Evolutionary conservation across 2,329 filamentous ascomycete species (phyloP).

Genomic region (Fusarium torreyae): DNA sequence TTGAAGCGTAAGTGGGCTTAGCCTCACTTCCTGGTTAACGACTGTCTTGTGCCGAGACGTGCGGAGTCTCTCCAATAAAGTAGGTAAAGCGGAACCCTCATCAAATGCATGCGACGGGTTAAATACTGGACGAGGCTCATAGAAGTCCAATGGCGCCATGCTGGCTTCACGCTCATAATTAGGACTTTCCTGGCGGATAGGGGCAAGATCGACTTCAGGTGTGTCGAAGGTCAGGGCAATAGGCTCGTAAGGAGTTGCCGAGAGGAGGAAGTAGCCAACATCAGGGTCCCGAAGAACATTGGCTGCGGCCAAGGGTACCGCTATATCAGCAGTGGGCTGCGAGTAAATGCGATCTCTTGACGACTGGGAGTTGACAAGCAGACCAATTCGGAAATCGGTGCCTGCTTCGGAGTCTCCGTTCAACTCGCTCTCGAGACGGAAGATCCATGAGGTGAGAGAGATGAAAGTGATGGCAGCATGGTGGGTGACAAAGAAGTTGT

Average conservation of each 20-base stretch:
- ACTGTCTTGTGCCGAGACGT: slow-evolving; percentile 73
- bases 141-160: slow-evolving; percentile 65
- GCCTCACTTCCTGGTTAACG: slow-evolving; percentile 76
- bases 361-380: slow-evolving; percentile 72
- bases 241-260: slow-evolving; percentile 71
- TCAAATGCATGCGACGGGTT: slow-evolving; percentile 74
- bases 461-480: slow-evolving; percentile 72
- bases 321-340: slow-evolving; percentile 63
- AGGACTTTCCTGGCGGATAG: slow-evolving; percentile 61
- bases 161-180: slow-evolving; percentile 60
- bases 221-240: slow-evolving; percentile 72
- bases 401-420: slow-evolving; percentile 69
- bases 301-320: slow-evolving; percentile 67
- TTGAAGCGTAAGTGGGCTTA: slow-evolving; percentile 79
- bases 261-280: slow-evolving; percentile 74
- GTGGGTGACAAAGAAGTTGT: slow-evolving; percentile 75
- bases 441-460: slow-evolving; percentile 74
- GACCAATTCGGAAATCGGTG: slow-evolving; percentile 73
- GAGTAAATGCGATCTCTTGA: slow-evolving; percentile 72
- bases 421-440: slow-evolving; percentile 74
- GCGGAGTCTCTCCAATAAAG: slow-evolving; percentile 69
- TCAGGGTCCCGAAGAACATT: slow-evolving; percentile 72
- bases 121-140: slow-evolving; percentile 77
- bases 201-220: slow-evolving; percentile 66
- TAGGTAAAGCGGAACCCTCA: slow-evolving; percentile 68